Evolutionary conservation across 2,329 filamentous ascomycete genomes (phyloP), one percentile per base, ranked within the genome.

Genomic region (Paracamarosporium sp.): DNA sequence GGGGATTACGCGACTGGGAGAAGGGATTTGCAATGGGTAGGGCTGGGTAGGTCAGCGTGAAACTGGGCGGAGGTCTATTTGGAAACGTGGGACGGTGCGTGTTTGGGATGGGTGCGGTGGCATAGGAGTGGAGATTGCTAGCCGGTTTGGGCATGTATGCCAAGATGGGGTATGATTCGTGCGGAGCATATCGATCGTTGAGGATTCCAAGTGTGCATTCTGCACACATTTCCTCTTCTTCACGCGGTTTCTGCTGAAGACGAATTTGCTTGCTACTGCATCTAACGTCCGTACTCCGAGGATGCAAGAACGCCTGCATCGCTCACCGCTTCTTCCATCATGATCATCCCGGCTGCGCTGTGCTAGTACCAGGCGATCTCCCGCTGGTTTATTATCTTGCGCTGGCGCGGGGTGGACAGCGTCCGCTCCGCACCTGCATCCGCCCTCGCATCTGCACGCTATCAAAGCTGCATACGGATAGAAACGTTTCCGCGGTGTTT

Each of bases 401-500:
- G n/a, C n/a, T n/a, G 15, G 46, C n/a, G 48, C 22, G 27, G 50
- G 36, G 40, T 53, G 36, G 40, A 56, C 17, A 27, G 4, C 41
- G 20, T 47, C 28, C 44, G 55, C 55, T 60, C 53, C 58, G 53
- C 58, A 22, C 51, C 13, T 58, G 59, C 61, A 27, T 63, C 55
- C 59, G 58, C 58, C 9, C 48, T 33, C 53, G 54, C 59, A 59
- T 46, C 22, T 28, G 50, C 46, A 48, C 33, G 24, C 44, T 20
- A 28, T 47, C 44, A 38, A 52, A 40, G 43, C 50, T 57, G 59
- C 59, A 59, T 59, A 43, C 61, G 61, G 58, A 56, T 59, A 48
- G 46, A 56, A 57, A 56, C 38, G 56, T 60, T 61, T 64, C 61
- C 54, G 56, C 46, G 56, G 35, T 38, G 57, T 51, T 57, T 52